Percentiles rank a stretch among this genome's conserved stretches.
Evolutionary conservation across 768 basidiomycete species (phyloP).

Genomic region (Xerocomellus chrysenteron): DNA sequence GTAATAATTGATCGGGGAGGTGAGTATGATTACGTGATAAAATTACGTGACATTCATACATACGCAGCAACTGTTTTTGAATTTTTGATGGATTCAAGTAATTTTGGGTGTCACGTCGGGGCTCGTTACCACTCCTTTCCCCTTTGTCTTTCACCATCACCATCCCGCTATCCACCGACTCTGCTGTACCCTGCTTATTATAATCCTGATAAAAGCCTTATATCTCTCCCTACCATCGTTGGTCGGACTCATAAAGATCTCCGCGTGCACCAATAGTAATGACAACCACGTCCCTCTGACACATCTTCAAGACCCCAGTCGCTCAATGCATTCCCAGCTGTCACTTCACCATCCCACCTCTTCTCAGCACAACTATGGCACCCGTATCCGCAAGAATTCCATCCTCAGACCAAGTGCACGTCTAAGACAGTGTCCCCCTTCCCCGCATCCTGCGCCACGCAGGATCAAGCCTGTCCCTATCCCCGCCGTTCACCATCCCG

Average conservation of each 20-base stretch:
- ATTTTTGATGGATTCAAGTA: conserved; percentile 33
- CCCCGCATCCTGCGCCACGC: conserved; percentile 33
- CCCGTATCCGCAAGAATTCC: conserved; percentile 53
- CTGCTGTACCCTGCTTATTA: conserved; percentile 10
- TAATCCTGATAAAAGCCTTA: conserved; percentile 14
- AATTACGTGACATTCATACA: conserved; percentile 25
- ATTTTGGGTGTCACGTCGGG: conserved; percentile 31
- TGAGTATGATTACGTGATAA: conserved; percentile 24
- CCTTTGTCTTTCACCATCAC: conserved; percentile 32
- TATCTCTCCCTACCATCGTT: conserved; percentile 25
- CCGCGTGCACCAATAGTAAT: conserved; percentile 16
- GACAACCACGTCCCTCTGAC: conserved; percentile 18
- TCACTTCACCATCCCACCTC: conserved; percentile 9
- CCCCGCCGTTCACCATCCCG: conserved; percentile 21
- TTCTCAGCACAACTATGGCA: conserved; percentile 46
- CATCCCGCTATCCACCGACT: conserved; percentile 19
- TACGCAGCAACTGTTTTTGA: conserved; percentile 34
- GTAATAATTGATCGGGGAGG: conserved; percentile 22
- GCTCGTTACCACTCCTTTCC: conserved; percentile 17
- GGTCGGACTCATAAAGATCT: conserved; percentile 24
- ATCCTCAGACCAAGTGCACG: conserved; percentile 52
- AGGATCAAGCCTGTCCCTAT: conserved; percentile 34
- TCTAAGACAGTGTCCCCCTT: conserved; percentile 45
- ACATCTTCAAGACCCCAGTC: conserved; percentile 10
- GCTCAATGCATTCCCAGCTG: conserved; percentile 14